Conservation (phyloP, 345 rosid species). For the Aethionema arabicum region DNA sequence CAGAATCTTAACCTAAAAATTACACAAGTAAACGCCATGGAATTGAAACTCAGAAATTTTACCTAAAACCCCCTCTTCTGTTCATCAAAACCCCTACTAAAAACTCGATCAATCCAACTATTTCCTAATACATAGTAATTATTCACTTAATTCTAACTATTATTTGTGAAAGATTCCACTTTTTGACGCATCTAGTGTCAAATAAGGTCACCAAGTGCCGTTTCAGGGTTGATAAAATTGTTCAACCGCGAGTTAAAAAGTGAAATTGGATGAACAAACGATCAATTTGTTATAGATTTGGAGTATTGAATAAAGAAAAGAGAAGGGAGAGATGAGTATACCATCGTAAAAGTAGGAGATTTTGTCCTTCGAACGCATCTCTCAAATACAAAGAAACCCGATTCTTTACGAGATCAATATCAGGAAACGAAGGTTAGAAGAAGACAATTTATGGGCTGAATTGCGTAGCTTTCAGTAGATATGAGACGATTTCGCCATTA, state of each 20-base stretch:
- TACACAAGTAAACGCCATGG: background rate
- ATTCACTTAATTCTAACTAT: background rate
- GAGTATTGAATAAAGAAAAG: background rate
- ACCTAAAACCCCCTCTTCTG: conserved; percentile 23
- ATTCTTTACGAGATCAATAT: conserved; percentile 2
- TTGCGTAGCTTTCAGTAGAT: background rate
- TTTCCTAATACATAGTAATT: background rate
- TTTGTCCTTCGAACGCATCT: conserved; percentile 85
- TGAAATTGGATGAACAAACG: background rate
- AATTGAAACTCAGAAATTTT: background rate
- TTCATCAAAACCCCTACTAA: conserved; percentile 22
- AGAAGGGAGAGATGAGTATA: conserved; percentile 27
- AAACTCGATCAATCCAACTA: background rate
- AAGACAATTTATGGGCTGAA: background rate
- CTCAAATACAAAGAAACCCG: background rate
- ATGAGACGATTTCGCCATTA: conserved; percentile 31
- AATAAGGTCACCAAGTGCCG: background rate
- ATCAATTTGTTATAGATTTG: conserved; percentile 12
- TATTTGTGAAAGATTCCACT: conserved; percentile 4
- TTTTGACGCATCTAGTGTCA: conserved; percentile 14
- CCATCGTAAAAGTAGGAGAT: conserved; percentile 94
- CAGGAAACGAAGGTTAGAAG: background rate
- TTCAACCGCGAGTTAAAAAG: background rate
- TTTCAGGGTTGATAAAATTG: background rate
- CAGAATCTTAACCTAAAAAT: background rate